Percentiles rank a stretch among this genome's conserved stretches.
phyloP scores from a whole-genome alignment of 495 filamentous ascomycete genomes.

The Penicillium malachiteum region DNA sequence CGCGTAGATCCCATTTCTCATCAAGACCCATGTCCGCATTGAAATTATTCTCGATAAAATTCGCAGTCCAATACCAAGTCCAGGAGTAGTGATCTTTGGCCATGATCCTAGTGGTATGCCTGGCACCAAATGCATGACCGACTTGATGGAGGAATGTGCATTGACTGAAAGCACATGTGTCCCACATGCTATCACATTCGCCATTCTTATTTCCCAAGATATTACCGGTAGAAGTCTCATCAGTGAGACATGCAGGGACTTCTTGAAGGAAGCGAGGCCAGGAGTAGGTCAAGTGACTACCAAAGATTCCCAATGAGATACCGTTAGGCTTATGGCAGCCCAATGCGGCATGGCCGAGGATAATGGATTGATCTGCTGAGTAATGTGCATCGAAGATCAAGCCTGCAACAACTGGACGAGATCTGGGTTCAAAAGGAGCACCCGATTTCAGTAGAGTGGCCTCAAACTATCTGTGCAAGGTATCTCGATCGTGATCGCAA shows the following conservation, averaged over 20 bases:
- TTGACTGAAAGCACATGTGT: conserved; percentile 42
- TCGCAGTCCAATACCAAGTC: conserved; percentile 39
- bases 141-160: conserved; percentile 43
- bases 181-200: conserved; percentile 38
- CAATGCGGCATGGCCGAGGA: conserved; percentile 43
- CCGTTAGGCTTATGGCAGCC: conserved; percentile 39
- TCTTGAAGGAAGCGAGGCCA: conserved; percentile 50
- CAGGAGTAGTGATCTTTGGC: conserved; percentile 35
- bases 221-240: conserved; percentile 26
- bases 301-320: conserved; percentile 47
- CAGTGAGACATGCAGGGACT: conserved; percentile 34
- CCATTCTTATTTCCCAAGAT: conserved; percentile 39
- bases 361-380: conserved; percentile 30
- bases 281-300: conserved; percentile 46
- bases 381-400: conserved; percentile 45
- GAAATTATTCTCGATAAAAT: conserved; percentile 25
- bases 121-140: conserved; percentile 38
- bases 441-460: conserved; percentile 40
- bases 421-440: conserved; percentile 26
- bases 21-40: conserved; percentile 20
- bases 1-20: conserved; percentile 35
- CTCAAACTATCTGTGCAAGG: conserved; percentile 38
- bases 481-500: conserved; percentile 25
- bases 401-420: conserved; percentile 44
- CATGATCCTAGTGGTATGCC: conserved; percentile 40